phyloP scores from a whole-genome alignment of 495 filamentous ascomycete genomes.

The Apodospora peruviana region DNA sequence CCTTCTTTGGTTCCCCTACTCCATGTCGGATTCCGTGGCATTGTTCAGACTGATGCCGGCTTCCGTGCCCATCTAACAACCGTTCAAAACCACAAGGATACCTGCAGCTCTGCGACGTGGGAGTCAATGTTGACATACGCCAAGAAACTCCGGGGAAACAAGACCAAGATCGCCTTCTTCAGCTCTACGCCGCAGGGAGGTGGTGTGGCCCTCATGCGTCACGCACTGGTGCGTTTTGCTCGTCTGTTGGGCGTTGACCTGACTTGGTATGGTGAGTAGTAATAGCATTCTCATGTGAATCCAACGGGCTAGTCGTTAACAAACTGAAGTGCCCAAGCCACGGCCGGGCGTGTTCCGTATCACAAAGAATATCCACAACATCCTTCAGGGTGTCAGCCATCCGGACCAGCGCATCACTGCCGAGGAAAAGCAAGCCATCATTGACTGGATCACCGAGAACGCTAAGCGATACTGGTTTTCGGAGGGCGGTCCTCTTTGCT shows the following conservation, averaged over 20 bases:
- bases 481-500: constrained; percentile 60
- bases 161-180: constrained; percentile 77
- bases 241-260: constrained; percentile 61
- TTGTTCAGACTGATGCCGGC: constrained; percentile 70
- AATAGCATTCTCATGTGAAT: neutral
- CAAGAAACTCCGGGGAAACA: constrained; percentile 56
- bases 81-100: constrained; percentile 58
- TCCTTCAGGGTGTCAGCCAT: constrained; percentile 74
- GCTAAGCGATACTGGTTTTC: constrained; percentile 72
- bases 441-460: constrained; percentile 74
- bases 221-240: constrained; percentile 74
- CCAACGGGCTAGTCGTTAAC: constrained; percentile 24
- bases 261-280: constrained; percentile 62
- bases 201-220: constrained; percentile 84
- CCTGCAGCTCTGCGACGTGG: constrained; percentile 62
- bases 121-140: constrained; percentile 62
- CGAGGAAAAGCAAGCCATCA: constrained; percentile 55
- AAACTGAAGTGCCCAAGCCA: constrained; percentile 66
- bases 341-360: constrained; percentile 79
- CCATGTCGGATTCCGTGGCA: constrained; percentile 65
- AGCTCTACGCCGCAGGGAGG: constrained; percentile 82
- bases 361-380: constrained; percentile 90
- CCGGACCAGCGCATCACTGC: constrained; percentile 55
- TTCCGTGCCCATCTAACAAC: constrained; percentile 56
- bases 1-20: constrained; percentile 68